These are phyloP conservation scores for Penicillium sp. DNA, from an alignment of 2,329 filamentous ascomycete genomes.

Conservation along the genomic window DNA sequence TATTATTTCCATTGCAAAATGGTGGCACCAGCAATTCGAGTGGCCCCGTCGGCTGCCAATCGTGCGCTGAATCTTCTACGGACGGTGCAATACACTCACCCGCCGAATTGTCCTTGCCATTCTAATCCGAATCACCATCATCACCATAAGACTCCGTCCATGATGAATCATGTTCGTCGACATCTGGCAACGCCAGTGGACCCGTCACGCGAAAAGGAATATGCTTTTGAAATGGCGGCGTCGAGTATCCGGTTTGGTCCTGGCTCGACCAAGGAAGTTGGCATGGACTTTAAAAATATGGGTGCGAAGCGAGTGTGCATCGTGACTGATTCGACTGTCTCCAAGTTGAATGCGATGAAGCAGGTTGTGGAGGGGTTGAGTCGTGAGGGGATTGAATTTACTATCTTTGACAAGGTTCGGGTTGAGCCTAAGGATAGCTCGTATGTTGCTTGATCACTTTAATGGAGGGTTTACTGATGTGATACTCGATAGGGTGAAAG, in stretches of 20 bases:
- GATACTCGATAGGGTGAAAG: constrained; percentile 58
- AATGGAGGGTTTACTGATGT: background rate
- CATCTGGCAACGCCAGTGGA: constrained; percentile 72
- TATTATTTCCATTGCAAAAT: too few species aligned
- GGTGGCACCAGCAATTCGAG: constrained; percentile 39
- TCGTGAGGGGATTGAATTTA: constrained; percentile 70
- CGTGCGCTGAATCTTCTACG: constrained; percentile 60
- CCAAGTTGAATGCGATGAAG: constrained; percentile 79
- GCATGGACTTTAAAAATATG: constrained; percentile 95
- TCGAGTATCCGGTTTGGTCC: constrained; percentile 91
- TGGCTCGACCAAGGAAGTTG: constrained; percentile 88
- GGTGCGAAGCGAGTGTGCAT: constrained; percentile 81
- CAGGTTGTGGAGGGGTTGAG: constrained; percentile 77
- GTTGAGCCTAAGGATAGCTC: constrained; percentile 94
- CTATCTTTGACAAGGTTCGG: constrained; percentile 71
- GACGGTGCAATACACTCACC: constrained; percentile 86
- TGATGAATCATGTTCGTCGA: constrained; percentile 52
- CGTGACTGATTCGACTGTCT: constrained; percentile 79
- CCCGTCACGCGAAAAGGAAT: constrained; percentile 72
- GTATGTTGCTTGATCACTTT: constrained; percentile 55
- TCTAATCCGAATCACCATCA: constrained; percentile 79
- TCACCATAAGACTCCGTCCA: constrained; percentile 52
- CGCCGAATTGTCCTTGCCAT: constrained; percentile 85
- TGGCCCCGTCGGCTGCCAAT: constrained; percentile 44
- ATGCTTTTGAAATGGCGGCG: constrained; percentile 98